These are phyloP conservation scores for Ceratobasidium theobromae DNA, from an alignment of 1,284 basidiomycete genomes.

Conservation along the genomic window DNA sequence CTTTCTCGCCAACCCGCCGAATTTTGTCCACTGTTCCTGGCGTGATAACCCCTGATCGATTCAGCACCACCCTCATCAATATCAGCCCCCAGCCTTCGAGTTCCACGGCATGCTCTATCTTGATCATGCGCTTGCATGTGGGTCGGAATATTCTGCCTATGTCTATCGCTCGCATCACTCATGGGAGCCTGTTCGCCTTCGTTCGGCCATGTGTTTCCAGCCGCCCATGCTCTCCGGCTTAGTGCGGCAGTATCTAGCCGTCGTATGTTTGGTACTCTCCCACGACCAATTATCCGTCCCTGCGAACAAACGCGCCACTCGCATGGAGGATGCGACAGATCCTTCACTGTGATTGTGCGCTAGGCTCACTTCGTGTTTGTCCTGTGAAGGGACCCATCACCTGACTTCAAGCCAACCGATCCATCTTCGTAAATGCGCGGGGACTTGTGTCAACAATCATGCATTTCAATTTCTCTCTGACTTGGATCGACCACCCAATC, in stretches of 20 bases:
- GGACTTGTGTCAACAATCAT: background rate
- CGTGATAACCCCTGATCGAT: slow-evolving; percentile 21
- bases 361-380: background rate
- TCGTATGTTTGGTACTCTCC: slow-evolving; percentile 10
- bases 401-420: no score
- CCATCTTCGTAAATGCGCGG: background rate
- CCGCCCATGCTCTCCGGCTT: background rate
- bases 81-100: background rate
- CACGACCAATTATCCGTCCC: slow-evolving; percentile 22
- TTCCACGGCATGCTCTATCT: slow-evolving; percentile 21
- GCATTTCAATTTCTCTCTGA: background rate
- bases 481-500: background rate
- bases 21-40: slow-evolving; percentile 26
- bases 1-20: slow-evolving; percentile 1
- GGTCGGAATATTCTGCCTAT: background rate
- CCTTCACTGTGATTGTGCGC: no score
- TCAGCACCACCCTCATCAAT: background rate
- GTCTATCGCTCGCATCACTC: background rate
- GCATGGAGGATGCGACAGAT: background rate
- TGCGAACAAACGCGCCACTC: slow-evolving; percentile 11
- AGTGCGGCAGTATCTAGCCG: background rate
- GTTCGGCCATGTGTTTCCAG: background rate
- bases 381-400: no score
- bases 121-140: background rate
- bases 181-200: background rate